Base-by-base conservation (phyloP, 2,329 filamentous ascomycete genomes). In the Aspergillus sp. region DNA sequence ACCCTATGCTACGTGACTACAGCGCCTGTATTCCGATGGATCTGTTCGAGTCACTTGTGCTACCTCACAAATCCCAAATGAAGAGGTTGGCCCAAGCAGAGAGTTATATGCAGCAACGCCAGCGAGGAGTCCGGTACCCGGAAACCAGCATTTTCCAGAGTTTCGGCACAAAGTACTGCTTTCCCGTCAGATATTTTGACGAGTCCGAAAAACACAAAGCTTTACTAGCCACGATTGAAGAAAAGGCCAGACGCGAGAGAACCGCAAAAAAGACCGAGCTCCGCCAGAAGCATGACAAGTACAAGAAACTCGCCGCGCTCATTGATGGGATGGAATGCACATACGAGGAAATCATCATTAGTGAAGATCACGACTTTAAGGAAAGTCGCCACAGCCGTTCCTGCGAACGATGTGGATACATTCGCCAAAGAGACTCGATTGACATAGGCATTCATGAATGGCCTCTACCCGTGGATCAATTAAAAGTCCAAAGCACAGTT, bases 391-490 rank as follows among this genome's bases (percentile, higher is more conserved):
- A 71, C 30, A 52, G 39, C 30, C 0, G 4, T 5, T 13, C 1
- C 0, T 83, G 80, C 55, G 2, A 3, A 1, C 76, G 73, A 52
- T 85, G 81, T 61, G 2, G 2, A 0, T 58, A 71, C 0, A 43
- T 26, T 1, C 24, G 2, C 2, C 24, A 61, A 3, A 4, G 5
- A 0, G 1, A 72, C 0, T 2, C 3, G 0, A 55, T 88, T 0
- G 38, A 24, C 0, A 85, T 88, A 7, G 0, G 42, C 0, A 65
- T 83, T 8, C 74, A 84, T 60, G 85, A 88, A 63, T 86, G 83
- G 83, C 84, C 85, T 0, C 69, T 87, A 0, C 79, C 83, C 0
- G 30, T 42, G 0, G 15, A 73, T 0, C 0, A 43, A 0, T 5
- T 58, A 0, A 26, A 73, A 11, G 74, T 74, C 0, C 79, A 81